These are phyloP conservation scores for Jamesozyma piceae DNA, from an alignment of 805 yeast genomes.

Conservation along the genomic window DNA sequence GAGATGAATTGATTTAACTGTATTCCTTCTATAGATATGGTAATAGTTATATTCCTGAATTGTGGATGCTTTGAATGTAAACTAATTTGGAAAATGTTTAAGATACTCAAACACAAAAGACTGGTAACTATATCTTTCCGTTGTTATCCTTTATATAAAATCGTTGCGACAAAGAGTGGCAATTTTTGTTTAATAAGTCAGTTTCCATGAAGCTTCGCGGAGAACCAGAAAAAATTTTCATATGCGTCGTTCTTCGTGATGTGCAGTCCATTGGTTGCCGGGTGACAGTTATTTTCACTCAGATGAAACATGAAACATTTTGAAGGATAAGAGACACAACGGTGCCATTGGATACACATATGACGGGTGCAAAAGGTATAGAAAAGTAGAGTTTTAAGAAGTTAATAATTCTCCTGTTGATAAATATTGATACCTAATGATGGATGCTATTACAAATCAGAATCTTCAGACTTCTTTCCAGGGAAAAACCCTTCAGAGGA, in stretches of 20 bases:
- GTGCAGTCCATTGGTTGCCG: too few species aligned
- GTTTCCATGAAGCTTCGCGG: background rate
- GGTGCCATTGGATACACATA: too few species aligned
- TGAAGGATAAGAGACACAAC: too few species aligned
- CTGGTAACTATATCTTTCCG: background rate
- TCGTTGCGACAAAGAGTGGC: background rate
- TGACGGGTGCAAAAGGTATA: too few species aligned
- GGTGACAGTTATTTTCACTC: too few species aligned
- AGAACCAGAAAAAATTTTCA: background rate
- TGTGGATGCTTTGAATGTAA: background rate
- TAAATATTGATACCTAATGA: background rate
- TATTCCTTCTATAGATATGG: background rate
- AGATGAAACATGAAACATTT: background rate
- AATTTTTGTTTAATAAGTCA: background rate
- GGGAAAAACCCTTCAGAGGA: constrained; percentile 43
- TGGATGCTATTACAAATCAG: background rate
- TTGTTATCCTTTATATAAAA: background rate
- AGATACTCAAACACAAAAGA: too few species aligned
- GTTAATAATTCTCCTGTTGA: too few species aligned
- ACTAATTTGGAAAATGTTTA: background rate
- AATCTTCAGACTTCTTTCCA: constrained; percentile 17
- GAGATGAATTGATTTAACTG: background rate
- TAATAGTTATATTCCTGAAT: background rate
- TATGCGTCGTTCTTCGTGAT: background rate
- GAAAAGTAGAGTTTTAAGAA: too few species aligned